Evolutionary conservation across 495 filamentous ascomycete genomes (phyloP).

Genomic region (Apiosordaria backusii): DNA sequence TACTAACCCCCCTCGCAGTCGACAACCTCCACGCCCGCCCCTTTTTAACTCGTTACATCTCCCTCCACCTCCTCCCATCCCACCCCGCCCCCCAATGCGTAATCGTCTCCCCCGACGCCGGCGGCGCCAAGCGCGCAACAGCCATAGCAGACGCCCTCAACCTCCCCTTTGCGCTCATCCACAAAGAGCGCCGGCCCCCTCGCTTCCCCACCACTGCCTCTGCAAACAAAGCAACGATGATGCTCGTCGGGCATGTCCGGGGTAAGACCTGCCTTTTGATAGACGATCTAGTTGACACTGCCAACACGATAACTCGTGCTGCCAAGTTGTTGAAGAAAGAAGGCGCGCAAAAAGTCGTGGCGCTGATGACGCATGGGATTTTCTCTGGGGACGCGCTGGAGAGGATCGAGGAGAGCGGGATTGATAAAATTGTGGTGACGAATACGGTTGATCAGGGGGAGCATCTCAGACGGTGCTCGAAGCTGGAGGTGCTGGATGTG

Average conservation of each 20-base stretch:
- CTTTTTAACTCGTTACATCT: slow-evolving; percentile 84
- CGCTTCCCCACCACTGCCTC: slow-evolving; percentile 87
- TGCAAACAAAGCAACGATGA: slow-evolving; percentile 76
- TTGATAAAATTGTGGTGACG: slow-evolving; percentile 90
- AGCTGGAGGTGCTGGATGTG: slow-evolving; percentile 92
- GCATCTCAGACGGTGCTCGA: slow-evolving; percentile 61
- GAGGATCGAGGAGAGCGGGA: slow-evolving; percentile 81
- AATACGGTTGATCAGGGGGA: slow-evolving; percentile 91
- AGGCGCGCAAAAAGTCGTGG: slow-evolving; percentile 82
- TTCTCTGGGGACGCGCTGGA: slow-evolving; percentile 92
- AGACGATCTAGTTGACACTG: slow-evolving; percentile 93
- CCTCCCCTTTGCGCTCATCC: slow-evolving; percentile 92
- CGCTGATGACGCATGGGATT: slow-evolving; percentile 89
- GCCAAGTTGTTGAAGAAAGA: slow-evolving; percentile 96
- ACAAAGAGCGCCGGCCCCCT: slow-evolving; percentile 97
- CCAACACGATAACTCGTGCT: slow-evolving; percentile 92
- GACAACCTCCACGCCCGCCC: slow-evolving; percentile 93
- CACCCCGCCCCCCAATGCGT: slow-evolving; percentile 56
- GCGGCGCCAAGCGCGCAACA: slow-evolving; percentile 95
- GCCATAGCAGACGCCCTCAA: slow-evolving; percentile 90
- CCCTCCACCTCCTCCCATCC: slow-evolving; percentile 79
- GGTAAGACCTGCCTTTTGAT: slow-evolving; percentile 81
- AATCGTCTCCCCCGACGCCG: slow-evolving; percentile 93
- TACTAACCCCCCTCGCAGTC: slow-evolving; percentile 41
- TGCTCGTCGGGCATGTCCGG: slow-evolving; percentile 88